phyloP scores from a whole-genome alignment of 306 rosid genomes.

The Begonia fuchsioides region DNA sequence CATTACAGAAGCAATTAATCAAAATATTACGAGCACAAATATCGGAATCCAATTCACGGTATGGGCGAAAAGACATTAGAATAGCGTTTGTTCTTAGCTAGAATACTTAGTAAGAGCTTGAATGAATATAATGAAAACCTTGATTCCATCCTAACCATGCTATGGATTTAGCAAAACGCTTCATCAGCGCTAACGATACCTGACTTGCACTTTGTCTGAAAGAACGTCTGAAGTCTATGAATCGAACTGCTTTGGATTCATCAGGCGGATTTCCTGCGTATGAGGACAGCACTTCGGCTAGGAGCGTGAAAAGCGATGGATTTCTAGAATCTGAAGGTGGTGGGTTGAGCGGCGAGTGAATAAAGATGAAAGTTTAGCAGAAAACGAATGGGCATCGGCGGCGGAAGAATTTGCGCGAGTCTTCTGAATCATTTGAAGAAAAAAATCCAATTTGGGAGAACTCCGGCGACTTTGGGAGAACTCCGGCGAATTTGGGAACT shows the following conservation, averaged over 20 bases:
- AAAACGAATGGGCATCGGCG: not conserved
- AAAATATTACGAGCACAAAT: conserved; percentile 17
- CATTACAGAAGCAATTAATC: conserved; percentile 24
- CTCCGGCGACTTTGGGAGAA: too few relatives aligned
- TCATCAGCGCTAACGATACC: conserved; percentile 11
- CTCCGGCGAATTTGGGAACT: too few relatives aligned
- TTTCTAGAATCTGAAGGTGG: not conserved
- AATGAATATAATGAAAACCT: conserved; percentile 21
- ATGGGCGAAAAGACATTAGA: conserved; percentile 17
- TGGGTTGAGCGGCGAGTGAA: not conserved
- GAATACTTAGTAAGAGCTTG: conserved; percentile 22
- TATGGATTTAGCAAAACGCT: conserved; percentile 14
- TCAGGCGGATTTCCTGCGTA: not conserved
- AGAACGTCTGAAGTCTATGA: not conserved
- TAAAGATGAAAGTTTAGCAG: not conserved
- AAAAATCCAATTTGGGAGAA: too few relatives aligned
- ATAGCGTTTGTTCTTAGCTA: conserved; percentile 23
- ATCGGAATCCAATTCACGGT: conserved; percentile 8
- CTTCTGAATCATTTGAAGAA: too few relatives aligned
- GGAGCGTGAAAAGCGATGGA: not conserved
- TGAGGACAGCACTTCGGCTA: not conserved
- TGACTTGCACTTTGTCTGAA: conserved; percentile 8
- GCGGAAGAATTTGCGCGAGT: not conserved
- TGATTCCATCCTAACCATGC: conserved; percentile 23
- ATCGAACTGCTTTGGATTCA: not conserved